Conservation (phyloP, 257 asterid genomes). For the Henckelia pumila region DNA sequence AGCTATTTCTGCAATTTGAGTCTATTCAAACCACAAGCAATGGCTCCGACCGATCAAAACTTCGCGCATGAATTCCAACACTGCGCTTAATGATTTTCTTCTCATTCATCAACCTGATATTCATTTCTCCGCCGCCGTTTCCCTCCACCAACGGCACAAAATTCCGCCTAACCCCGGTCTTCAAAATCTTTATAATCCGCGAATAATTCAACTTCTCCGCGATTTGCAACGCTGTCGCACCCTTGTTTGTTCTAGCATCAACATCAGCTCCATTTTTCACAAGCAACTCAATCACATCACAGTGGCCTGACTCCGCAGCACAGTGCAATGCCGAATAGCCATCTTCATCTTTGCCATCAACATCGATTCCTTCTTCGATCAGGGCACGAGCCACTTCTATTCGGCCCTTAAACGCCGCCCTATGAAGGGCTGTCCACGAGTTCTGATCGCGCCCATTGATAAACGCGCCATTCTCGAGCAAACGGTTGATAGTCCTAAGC, state of each 20-base stretch:
- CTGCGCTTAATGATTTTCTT: slow-evolving; percentile 33
- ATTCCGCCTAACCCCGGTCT: slow-evolving; percentile 40
- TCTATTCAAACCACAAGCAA: slow-evolving; percentile 37
- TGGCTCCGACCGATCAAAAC: slow-evolving; percentile 44
- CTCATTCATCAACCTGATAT: slow-evolving; percentile 26
- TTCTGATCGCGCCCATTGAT: slow-evolving; percentile 67
- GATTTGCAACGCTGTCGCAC: slow-evolving; percentile 53
- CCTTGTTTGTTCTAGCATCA: slow-evolving; percentile 58
- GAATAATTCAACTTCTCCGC: slow-evolving; percentile 52
- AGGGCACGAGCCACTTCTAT: slow-evolving; percentile 47
- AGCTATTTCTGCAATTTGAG: neutral
- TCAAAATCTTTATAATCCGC: slow-evolving; percentile 55
- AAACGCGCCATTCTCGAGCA: slow-evolving; percentile 57
- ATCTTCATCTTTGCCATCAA: slow-evolving; percentile 54
- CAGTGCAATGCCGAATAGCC: slow-evolving; percentile 75
- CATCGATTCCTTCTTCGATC: slow-evolving; percentile 55
- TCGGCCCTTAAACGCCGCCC: slow-evolving; percentile 68
- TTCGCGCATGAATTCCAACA: slow-evolving; percentile 40
- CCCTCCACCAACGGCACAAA: slow-evolving; percentile 21
- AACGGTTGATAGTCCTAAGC: slow-evolving; percentile 49
- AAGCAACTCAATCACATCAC: slow-evolving; percentile 57
- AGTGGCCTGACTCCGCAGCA: slow-evolving; percentile 67
- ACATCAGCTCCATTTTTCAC: slow-evolving; percentile 65
- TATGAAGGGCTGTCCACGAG: slow-evolving; percentile 72
- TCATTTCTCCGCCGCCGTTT: slow-evolving; percentile 31